phyloP scores from a whole-genome alignment of 768 basidiomycete species.

The Lactarius akahatsu region DNA sequence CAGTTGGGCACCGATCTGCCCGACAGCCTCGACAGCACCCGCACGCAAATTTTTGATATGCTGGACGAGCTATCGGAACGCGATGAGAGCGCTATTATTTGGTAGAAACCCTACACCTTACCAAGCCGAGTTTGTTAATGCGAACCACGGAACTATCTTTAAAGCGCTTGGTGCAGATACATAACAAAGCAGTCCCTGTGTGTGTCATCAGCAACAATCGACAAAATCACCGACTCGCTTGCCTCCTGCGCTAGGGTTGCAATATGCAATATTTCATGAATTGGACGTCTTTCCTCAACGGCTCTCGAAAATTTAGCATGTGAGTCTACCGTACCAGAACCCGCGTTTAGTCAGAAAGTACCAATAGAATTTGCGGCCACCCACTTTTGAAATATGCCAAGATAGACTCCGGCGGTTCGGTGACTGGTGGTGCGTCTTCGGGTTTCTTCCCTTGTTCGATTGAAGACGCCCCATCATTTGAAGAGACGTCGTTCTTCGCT shows the following conservation, averaged over 20 bases:
- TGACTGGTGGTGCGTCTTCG: conserved; percentile 66
- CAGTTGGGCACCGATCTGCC: conserved; percentile 56
- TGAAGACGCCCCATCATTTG: conserved; percentile 59
- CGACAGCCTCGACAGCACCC: conserved; percentile 51
- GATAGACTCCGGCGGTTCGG: conserved; percentile 57
- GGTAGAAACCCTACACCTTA: conserved; percentile 38
- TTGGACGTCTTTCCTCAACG: conserved; percentile 41
- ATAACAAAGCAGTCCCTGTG: conserved; percentile 71
- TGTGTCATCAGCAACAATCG: conserved; percentile 11
- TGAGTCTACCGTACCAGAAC: conserved; percentile 49
- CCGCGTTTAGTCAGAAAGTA: conserved; percentile 3
- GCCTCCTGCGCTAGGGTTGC: conserved; percentile 78
- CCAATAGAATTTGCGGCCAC: not conserved
- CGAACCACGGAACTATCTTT: conserved; percentile 68
- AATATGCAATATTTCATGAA: conserved; percentile 65
- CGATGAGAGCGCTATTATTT: conserved; percentile 12
- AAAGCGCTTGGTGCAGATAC: conserved; percentile 71
- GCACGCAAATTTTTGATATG: conserved; percentile 63
- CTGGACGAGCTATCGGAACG: conserved; percentile 54
- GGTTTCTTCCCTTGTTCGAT: conserved; percentile 63
- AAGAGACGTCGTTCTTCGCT: conserved; percentile 64
- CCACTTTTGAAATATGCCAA: conserved; percentile 54
- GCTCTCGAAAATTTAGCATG: conserved; percentile 50
- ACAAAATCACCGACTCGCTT: conserved; percentile 3
- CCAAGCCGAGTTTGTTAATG: conserved; percentile 68